Evolutionary conservation across 345 rosid genomes (phyloP), one percentile per base, ranked within the genome.

Genomic region (Aquilaria yunnanensis): DNA sequence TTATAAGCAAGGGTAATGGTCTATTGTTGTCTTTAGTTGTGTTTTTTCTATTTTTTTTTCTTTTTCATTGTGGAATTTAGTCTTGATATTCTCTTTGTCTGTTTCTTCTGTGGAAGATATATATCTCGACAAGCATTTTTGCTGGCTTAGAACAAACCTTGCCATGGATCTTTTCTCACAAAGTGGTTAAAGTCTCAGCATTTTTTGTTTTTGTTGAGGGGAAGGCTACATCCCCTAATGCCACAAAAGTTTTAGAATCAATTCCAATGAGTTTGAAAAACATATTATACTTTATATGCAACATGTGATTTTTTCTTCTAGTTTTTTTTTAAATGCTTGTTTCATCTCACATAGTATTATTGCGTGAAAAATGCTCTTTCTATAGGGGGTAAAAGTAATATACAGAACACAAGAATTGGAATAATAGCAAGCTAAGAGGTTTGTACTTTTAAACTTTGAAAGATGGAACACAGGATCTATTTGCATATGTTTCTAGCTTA

Each of bases 131-230:
- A 46, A 94, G 96, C 75, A 94, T 91, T 70, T 90, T 96, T 16
- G 99, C 91, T 57, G 97, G 97, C 37, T 70, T 94, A 62, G 93
- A 88, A 58, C 97, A 90, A 72, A 90, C 73, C 50, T 57, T 94
- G 41, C 99, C 96, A 0, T 94, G 99, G 99, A 68, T 90, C 12
- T 90, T 78, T 66, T 90, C 77, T 75, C 97, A 94, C 77, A 90
- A 90, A 75, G 96, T 85, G 64, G 81, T 85, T 67, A 97, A 96
- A 30, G 91, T 88, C 74, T 90, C 97, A 12, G 75, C 75, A 8
- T 90, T 90, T 74, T 84, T 86, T 57, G 87, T 94, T 41, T 94
- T 94, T 41, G 97, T 94, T 71, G 97, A 90, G 55, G 99, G 99
- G 46, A 90, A 87, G 70, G 99, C 96, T 70, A 91, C 97, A 52